Evolutionary conservation across 352 stramenopile species (phyloP).

Genomic region (Globisporangium megalacanthum): DNA sequence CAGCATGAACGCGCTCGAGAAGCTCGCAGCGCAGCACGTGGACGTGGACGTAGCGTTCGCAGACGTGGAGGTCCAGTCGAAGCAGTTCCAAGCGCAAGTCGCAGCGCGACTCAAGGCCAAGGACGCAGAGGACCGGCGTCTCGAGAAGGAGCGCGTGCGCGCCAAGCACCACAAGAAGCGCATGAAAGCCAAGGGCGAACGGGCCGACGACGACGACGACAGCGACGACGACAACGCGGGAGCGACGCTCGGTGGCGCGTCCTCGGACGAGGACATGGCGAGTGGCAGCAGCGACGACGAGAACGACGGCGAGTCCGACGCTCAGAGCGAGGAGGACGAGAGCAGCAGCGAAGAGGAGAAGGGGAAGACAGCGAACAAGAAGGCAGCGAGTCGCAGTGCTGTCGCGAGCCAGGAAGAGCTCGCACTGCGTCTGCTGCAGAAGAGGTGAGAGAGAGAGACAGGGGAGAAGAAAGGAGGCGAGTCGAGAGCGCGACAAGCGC

Average conservation of each 20-base stretch:
- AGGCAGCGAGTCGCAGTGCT: conserved; percentile 34
- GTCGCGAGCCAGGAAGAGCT: conserved; percentile 76
- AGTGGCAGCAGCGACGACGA: conserved; percentile 31
- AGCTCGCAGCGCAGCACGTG: conserved; percentile 40
- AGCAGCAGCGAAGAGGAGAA: conserved; percentile 7
- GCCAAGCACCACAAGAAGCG: conserved; percentile 89
- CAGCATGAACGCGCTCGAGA: conserved; percentile 52
- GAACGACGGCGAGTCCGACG: conserved; percentile 14
- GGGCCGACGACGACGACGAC: conserved; percentile 39
- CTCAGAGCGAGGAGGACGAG: conserved; percentile 8
- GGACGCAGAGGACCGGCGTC: conserved; percentile 64
- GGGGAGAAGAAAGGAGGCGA: not conserved
- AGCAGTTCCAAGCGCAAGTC: conserved; percentile 60
- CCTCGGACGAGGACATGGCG: conserved; percentile 32
- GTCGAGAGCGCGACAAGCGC: not conserved
- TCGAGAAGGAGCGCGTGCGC: conserved; percentile 85
- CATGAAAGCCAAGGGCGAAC: conserved; percentile 77
- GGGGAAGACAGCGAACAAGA: conserved; percentile 28
- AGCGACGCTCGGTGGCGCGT: conserved; percentile 21
- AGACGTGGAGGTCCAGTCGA: conserved; percentile 59
- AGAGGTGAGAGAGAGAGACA: conserved; percentile 24
- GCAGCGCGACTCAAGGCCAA: conserved; percentile 67
- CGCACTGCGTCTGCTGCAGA: conserved; percentile 73
- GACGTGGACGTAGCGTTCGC: conserved; percentile 37
- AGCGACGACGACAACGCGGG: conserved; percentile 23